Base-by-base conservation (phyloP, 371 early-diverging fungal species). In the Apophysomyces trapeziformis region DNA sequence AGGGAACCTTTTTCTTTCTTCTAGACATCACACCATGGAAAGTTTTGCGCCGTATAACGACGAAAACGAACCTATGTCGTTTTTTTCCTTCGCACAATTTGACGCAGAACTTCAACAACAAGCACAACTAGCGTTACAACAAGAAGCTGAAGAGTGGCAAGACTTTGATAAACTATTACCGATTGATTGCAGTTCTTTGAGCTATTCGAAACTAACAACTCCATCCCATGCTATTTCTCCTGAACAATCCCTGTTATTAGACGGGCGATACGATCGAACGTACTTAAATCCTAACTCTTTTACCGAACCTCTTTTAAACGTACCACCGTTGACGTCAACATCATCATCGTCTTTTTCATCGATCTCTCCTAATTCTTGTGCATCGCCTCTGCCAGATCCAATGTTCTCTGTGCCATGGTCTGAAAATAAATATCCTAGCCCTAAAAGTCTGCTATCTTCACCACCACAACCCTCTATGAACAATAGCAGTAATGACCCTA, bases 71-170 rank as follows among this genome's bases (percentile, higher is more conserved):
- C 11, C 54, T 50, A 50, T 26, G 9, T 50, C 54, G 9, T 50
- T 18, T 50, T 50, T 50, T 50, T 50, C 54, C 21, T 60, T 80
- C 6, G 75, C 80, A 12, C 76, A 80, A 54, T 75, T 80, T 47
- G 80, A 77, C 39, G 54, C 75, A 36, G 74, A 77, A 47, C 58
- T 80, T 14, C 80, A 80, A 45, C 77, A 80, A 61, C 80, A 80
- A 66, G 80, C 80, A 4, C 80, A 80, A 57, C 67, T 73, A n/a
- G 71, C 77, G 26, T 47, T 80, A 45, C 68, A 76, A 64, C 71
- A 74, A 38, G 54, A 50, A 21, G 9, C 54, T 18, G 65, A 61
- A 57, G 65, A 58, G 35, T 76, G 77, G 77, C 80, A 77, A 50
- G 75, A 75, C 44, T 70, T 77, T 47, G 80, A 79, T 69, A 73